These are phyloP conservation scores for Groenewaldozyma auringiensis DNA, from an alignment of 1,139 yeast species.

Conservation along the genomic window DNA sequence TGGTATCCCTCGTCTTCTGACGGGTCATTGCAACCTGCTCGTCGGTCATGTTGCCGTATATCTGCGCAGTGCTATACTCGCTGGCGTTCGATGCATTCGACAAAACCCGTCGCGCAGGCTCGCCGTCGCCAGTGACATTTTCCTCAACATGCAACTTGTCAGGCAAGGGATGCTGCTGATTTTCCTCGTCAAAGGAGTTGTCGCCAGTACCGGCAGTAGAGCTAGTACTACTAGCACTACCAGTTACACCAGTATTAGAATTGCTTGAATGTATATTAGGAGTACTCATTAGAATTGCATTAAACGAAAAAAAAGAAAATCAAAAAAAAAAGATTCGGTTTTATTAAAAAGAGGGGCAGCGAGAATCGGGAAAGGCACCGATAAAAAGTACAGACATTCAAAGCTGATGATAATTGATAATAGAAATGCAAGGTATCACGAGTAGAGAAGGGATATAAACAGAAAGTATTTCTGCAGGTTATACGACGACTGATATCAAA, in stretches of 20 bases:
- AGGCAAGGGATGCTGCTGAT: background rate
- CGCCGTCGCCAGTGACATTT: constrained; percentile 5
- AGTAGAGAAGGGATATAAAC: too few species aligned
- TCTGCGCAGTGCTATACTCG: constrained; percentile 16
- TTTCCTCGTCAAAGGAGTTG: background rate
- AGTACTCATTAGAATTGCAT: too few species aligned
- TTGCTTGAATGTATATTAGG: too few species aligned
- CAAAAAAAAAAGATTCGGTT: too few species aligned
- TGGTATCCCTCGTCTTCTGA: constrained; percentile 25
- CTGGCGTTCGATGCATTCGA: constrained; percentile 4
- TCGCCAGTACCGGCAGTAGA: background rate
- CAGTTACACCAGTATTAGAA: constrained; percentile 2
- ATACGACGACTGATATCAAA: too few species aligned
- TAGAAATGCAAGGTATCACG: too few species aligned
- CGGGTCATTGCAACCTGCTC: constrained; percentile 20
- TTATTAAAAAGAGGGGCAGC: too few species aligned
- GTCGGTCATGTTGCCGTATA: constrained; percentile 22
- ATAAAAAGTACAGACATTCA: too few species aligned
- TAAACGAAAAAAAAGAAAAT: too few species aligned
- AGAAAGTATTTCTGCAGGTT: too few species aligned
- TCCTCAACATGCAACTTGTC: background rate
- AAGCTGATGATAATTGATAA: too few species aligned
- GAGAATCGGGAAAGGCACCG: too few species aligned
- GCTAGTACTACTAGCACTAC: background rate
- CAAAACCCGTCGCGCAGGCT: background rate